These are phyloP conservation scores for Lathyrus aphaca DNA, from an alignment of 306 rosid genomes.

Conservation along the genomic window DNA sequence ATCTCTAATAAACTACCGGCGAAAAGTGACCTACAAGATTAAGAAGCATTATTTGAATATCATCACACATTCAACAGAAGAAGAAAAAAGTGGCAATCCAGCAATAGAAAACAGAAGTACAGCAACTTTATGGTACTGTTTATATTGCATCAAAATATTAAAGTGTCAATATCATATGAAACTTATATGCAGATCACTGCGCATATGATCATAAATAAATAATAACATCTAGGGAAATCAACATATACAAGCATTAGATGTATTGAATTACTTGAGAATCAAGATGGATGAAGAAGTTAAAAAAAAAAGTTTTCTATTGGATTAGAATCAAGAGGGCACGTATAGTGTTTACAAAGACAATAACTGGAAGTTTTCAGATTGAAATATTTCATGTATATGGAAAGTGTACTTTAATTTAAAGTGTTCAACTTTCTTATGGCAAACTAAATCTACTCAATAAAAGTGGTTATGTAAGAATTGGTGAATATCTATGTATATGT, in stretches of 20 bases:
- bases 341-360: conserved; percentile 11
- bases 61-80: conserved; percentile 30
- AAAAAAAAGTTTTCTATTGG: conserved; percentile 14
- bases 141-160: conserved; percentile 11
- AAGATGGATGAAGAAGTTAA: conserved; percentile 5
- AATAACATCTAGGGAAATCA: conserved; percentile 29
- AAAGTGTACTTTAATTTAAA: conserved; percentile 5
- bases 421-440: conserved; percentile 25
- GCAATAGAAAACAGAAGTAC: conserved; percentile 29
- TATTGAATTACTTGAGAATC: conserved; percentile 24
- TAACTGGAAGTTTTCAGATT: conserved; percentile 11
- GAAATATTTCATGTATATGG: not conserved
- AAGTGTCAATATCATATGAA: conserved; percentile 15
- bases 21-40: conserved; percentile 79
- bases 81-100: conserved; percentile 10
- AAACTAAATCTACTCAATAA: conserved; percentile 11
- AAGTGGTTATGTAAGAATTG: conserved; percentile 22
- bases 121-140: conserved; percentile 4
- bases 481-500: conserved; percentile 13
- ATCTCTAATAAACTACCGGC: conserved; percentile 79
- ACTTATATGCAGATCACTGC: conserved; percentile 14
- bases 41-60: conserved; percentile 34
- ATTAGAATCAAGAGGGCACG: conserved; percentile 13
- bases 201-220: conserved; percentile 21
- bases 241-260: conserved; percentile 17